Conservation (phyloP, 176 grass and related monocot species). For the Bothriochloa decipiens region DNA sequence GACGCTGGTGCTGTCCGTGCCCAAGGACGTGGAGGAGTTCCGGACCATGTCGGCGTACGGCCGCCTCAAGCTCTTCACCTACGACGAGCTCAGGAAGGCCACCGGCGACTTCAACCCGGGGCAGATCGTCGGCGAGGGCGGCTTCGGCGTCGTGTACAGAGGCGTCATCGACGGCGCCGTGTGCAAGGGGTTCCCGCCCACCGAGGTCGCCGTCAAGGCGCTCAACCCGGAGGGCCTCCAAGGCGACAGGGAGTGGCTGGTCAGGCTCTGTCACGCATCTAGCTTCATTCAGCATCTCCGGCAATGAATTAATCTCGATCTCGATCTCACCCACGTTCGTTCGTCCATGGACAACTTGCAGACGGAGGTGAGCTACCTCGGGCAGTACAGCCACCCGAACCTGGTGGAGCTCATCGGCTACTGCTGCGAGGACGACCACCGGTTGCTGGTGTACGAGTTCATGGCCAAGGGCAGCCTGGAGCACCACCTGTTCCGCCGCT, state of each 20-base stretch:
- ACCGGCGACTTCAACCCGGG: constrained; percentile 59
- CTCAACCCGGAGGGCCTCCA: constrained; percentile 74
- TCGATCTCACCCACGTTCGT: neutral
- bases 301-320: too few relatives aligned
- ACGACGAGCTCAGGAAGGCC: constrained; percentile 57
- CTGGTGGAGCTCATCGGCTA: constrained; percentile 80
- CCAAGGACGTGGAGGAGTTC: constrained; percentile 78
- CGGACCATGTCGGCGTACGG: constrained; percentile 63
- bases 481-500: constrained; percentile 76
- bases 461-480: constrained; percentile 86
- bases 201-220: constrained; percentile 66
- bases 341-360: neutral
- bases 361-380: constrained; percentile 80
- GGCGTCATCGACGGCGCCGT: constrained; percentile 40
- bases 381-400: constrained; percentile 65
- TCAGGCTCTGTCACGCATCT: constrained; percentile 18
- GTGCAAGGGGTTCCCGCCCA: constrained; percentile 24
- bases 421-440: constrained; percentile 84
- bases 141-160: constrained; percentile 77
- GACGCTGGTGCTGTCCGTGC: constrained; percentile 43
- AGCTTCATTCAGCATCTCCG: neutral
- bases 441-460: constrained; percentile 81
- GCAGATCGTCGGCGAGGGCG: constrained; percentile 73
- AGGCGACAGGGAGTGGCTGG: constrained; percentile 89
- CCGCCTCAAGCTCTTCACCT: constrained; percentile 56